These are phyloP conservation scores for Eutrema salsugineum DNA, from an alignment of 441 rosid genomes.

Conservation along the genomic window DNA sequence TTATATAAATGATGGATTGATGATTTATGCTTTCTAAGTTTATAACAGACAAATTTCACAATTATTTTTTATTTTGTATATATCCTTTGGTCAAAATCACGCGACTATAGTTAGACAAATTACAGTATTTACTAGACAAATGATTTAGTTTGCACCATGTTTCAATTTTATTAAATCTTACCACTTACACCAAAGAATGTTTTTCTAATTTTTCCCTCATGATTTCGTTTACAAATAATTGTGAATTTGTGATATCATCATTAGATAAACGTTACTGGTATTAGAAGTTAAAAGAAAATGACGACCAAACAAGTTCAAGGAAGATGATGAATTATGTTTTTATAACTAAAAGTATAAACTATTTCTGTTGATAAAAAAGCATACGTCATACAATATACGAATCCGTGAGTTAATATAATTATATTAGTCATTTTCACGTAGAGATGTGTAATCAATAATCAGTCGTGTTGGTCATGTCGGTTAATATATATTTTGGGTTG, in stretches of 20 bases:
- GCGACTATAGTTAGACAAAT: no score
- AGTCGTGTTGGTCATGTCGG: slow-evolving; percentile 10
- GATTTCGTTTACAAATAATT: neutral
- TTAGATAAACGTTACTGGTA: neutral
- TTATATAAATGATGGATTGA: no score
- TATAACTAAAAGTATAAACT: neutral
- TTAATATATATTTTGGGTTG: neutral
- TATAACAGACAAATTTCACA: no score
- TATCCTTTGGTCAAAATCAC: no score
- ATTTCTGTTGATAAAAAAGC: neutral
- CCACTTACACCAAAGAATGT: no score
- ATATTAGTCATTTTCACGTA: slow-evolving; percentile 19
- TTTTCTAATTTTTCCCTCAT: no score
- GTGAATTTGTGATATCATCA: neutral
- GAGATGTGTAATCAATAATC: neutral
- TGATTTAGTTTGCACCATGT: no score
- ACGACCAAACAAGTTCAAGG: neutral
- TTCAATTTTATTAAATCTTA: no score
- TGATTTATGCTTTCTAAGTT: no score
- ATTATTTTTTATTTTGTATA: no score
- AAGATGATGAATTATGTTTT: neutral
- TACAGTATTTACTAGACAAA: no score
- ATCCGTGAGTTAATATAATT: neutral
- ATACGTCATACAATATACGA: neutral
- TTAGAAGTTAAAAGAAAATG: neutral